A percentile compares a stretch with the other conserved stretches of the same genome.
Conservation (phyloP, 805 yeast species). For the Saccharomycopsis schoenii region DNA sequence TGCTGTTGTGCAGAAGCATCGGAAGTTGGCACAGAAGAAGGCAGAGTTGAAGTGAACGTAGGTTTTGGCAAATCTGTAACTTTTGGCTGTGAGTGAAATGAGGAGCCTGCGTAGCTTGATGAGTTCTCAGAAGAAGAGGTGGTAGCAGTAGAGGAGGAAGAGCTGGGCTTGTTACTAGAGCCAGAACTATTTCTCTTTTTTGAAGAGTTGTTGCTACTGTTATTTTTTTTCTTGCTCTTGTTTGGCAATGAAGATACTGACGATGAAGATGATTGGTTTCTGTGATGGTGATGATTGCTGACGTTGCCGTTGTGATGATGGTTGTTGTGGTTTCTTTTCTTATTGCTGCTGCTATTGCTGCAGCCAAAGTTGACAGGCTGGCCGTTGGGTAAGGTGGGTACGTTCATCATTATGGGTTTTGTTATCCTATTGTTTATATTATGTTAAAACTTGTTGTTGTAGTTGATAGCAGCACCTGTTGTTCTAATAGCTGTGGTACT, state of each 20-base stretch:
- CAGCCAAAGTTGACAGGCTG: conserved; percentile 18
- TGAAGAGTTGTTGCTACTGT: not conserved
- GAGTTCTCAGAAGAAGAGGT: not conserved
- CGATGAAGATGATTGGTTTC: not conserved
- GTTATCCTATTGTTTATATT: too few species aligned
- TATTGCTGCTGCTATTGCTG: conserved; percentile 3
- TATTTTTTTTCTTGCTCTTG: not conserved
- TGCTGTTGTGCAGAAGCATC: not conserved
- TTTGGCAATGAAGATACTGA: not conserved
- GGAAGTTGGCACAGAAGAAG: not conserved
- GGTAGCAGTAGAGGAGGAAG: not conserved
- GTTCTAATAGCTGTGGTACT: not conserved
- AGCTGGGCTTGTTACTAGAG: not conserved
- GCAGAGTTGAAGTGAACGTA: not conserved
- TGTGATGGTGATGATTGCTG: not conserved
- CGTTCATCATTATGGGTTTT: conserved; percentile 3
- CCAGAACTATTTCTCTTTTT: not conserved
- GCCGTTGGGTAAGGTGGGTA: conserved; percentile 16
- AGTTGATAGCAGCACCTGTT: not conserved
- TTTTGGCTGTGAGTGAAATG: conserved; percentile 17
- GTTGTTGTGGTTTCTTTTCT: not conserved
- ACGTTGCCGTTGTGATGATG: not conserved
- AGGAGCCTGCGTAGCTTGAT: conserved; percentile 17
- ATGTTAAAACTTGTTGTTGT: not conserved
- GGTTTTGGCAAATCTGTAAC: conserved; percentile 17